Evolutionary conservation across 345 rosid genomes (phyloP), one percentile per base, ranked within the genome.

Genomic region (Orychophragmus violaceus): DNA sequence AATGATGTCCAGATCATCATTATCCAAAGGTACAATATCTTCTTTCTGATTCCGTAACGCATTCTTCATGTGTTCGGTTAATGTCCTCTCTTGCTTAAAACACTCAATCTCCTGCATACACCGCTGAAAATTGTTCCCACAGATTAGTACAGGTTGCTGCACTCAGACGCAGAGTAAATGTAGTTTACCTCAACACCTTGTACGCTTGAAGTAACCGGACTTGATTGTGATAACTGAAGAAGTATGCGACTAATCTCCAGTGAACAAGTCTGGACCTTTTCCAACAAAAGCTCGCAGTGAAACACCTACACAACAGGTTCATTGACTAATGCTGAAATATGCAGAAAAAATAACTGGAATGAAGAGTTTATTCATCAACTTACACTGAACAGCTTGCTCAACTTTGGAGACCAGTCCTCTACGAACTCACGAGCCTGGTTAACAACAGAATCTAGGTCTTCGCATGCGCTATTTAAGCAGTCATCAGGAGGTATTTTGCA

Each of bases 361-460:
- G 27, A 33, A 53, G 46, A 69, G 56, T 1, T 46, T 61, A 32
- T 51, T 24, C 2, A 63, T 46, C 39, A 52, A 78, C 89, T 82
- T 77, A 93, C 98, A 68, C 86, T 61, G 71, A 72, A 82, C 51
- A 90, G 78, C 79, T 87, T 88, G 90, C 98, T 90, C 84, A 77
- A 75, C 74, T 78, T 82, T 3, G 81, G 83, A 52, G 83, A 82
- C 89, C 96, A 86, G 36, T 74, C 86, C 78, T 93, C 98, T 79
- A 87, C 57, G 54, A 86, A 82, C 71, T 87, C 98, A 22, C 85
- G 78, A 44, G 89, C 93, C 78, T 82, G 86, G 62, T 93, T 87
- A 71, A 90, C 88, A 67, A 67, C 74, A 51, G 74, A 21, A 72
- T 93, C 97, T 10, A 93, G 80, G 46, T 82, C 88, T 82, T 89